Base-by-base conservation (phyloP, 352 stramenopile genomes). In the Pythium utonaiense region DNA sequence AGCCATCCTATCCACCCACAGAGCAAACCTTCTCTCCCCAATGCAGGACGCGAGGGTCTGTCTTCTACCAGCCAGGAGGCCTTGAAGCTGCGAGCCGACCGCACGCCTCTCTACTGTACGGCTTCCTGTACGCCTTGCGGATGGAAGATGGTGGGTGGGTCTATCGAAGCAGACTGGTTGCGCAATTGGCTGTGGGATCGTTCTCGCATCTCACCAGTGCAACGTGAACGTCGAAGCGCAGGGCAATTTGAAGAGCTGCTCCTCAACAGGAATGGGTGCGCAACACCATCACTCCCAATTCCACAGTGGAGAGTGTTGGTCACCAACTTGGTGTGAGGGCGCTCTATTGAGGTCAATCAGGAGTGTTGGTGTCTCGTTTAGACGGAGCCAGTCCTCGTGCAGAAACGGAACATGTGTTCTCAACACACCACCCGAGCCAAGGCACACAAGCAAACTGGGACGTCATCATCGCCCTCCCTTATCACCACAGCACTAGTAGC, bases 291-390 rank as follows among this genome's bases (percentile, higher is more conserved):
- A 48, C 41, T 48, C 41, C 28, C 41, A 48, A 28, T 28, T 13
- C 6, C 41, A 2, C 4, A n/a, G 10, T 3, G 8, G 41, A 48
- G 41, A 48, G n/a, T 48, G 41, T 6, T 6, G 41, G 41, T 48
- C 41, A 28, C 28, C 17, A 25, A 28, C 19, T 48, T 48, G 41
- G 7, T 14, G 12, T 17, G 41, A 48, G 21, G 19, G 41, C 10
- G 41, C 41, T 48, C 41, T 48, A 48, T 48, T 48, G 7, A 17
- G 12, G 8, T 9, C 8, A 2, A 19, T 3, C 4, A 28, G n/a
- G 41, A 48, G 21, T 48, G 41, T 28, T 48, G 41, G 41, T 48
- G 41, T 48, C 41, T 48, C 41, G 41, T 48, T 48, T 5, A 21
- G 7, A 28, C 41, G 28, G 14, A 17, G 41, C 41, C 41, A 48